Percentiles rank a stretch among this genome's conserved stretches.
phyloP scores from a whole-genome alignment of 2,329 filamentous ascomycete species.

The Colletotrichum truncatum region DNA sequence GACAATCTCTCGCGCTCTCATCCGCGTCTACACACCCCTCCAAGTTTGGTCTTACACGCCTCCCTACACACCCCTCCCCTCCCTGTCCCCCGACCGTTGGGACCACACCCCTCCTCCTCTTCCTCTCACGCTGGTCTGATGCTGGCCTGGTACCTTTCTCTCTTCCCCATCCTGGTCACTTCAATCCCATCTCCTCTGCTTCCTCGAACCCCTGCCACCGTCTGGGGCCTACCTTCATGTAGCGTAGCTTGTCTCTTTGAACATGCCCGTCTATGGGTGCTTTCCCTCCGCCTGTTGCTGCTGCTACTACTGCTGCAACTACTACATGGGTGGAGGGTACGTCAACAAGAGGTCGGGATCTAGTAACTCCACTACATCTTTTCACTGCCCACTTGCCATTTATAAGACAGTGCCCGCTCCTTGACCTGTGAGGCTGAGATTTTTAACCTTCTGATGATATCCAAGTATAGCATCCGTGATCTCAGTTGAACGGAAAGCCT shows the following conservation, averaged over 20 bases:
- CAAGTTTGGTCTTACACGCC: no score
- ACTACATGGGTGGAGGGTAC: constrained; percentile 9
- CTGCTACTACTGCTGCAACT: not conserved
- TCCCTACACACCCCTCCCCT: not conserved
- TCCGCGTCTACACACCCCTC: not conserved
- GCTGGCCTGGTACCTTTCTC: constrained; percentile 21
- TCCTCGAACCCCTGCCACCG: constrained; percentile 24
- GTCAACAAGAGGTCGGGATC: constrained; percentile 23
- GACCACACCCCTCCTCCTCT: constrained; percentile 14
- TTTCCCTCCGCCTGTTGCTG: constrained; percentile 12
- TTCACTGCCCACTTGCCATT: constrained; percentile 32
- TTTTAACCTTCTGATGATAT: constrained; percentile 33
- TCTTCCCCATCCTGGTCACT: constrained; percentile 20
- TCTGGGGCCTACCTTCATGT: constrained; percentile 25
- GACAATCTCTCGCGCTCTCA: not conserved
- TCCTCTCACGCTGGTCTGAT: constrained; percentile 18
- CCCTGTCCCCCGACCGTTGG: not conserved
- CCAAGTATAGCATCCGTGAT: constrained; percentile 33
- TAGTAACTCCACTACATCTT: constrained; percentile 26
- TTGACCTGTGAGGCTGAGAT: constrained; percentile 33
- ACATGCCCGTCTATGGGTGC: constrained; percentile 19
- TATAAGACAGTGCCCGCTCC: constrained; percentile 32
- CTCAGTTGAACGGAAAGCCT: constrained; percentile 29
- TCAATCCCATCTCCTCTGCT: constrained; percentile 21
- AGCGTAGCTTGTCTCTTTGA: constrained; percentile 29